Evolutionary conservation across 306 rosid species (phyloP), one percentile per base, ranked within the genome.

Genomic region (Rosa persica): DNA sequence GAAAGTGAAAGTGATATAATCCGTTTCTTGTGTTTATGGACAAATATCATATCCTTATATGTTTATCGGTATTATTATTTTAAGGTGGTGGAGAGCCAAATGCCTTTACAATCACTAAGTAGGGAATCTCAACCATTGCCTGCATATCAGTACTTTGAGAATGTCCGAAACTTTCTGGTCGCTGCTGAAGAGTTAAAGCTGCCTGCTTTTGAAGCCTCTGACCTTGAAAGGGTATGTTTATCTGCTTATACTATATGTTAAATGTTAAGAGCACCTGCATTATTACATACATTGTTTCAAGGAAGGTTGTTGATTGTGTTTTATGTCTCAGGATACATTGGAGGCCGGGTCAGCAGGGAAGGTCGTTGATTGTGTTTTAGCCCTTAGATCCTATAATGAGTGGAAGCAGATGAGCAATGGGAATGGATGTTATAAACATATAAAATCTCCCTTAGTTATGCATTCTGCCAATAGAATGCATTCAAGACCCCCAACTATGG

Each of bases 121-220:
- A 55, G 94, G 88, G 98, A 95, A 76, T 87, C 81, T 16, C 98
- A 92, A 78, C 89, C 98, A 49, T 79, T 95, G 80, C 97, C 98
- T 20, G 98, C 98, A 27, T 95, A 89, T 83, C 98, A 95, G 83
- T 93, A 95, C 82, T 95, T 95, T 61, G 98, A 92, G 83, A 95
- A 95, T 81, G 93, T 94, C 15, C 86, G 98, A 19, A 95, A 95
- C 72, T 95, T 95, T 86, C 83, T 95, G 58, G 90, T 84, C 39
- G 97, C 96, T 13, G 88, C 85, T 0, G 88, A 85, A 75, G 89
- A 91, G 77, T 84, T 95, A 73, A 91, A 88, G 88, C 80, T 95
- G 42, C 93, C 97, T 51, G 90, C 97, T 69, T 95, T 95, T 81
- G 97, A 95, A 80, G 97, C 98, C 76, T 95, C 95, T 81, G 98